Percentiles rank a stretch among this genome's conserved stretches.
Evolutionary conservation across 768 basidiomycete genomes (phyloP).

Genomic region (Boletus reticulatus): DNA sequence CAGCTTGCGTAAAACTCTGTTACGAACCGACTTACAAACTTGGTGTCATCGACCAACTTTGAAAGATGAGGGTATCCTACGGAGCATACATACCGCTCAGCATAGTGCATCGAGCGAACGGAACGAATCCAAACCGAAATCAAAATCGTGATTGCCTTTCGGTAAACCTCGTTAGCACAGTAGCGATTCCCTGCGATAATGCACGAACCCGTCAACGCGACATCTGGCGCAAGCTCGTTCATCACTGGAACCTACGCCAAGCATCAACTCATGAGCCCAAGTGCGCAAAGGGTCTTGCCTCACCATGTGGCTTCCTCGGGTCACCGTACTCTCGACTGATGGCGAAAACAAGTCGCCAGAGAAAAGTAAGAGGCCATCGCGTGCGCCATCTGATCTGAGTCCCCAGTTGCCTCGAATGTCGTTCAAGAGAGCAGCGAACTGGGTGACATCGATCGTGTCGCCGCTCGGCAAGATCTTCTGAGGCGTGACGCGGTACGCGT

Average conservation of each 20-base stretch:
- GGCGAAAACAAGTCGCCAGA: constrained; percentile 91
- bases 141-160: constrained; percentile 90
- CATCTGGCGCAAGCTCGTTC: constrained; percentile 77
- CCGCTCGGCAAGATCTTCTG: constrained; percentile 58
- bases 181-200: background rate
- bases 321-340: constrained; percentile 82
- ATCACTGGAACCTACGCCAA: constrained; percentile 74
- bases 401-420: constrained; percentile 60
- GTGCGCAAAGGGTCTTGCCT: constrained; percentile 8
- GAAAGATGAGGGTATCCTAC: constrained; percentile 63
- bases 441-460: constrained; percentile 81
- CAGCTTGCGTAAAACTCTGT: background rate
- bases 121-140: constrained; percentile 56
- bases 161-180: constrained; percentile 7
- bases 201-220: constrained; percentile 70
- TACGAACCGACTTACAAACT: constrained; percentile 53
- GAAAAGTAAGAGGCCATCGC: constrained; percentile 79
- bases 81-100: background rate
- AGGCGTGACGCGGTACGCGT: constrained; percentile 77
- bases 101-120: background rate
- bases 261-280: background rate
- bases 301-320: constrained; percentile 91
- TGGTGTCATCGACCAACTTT: constrained; percentile 67
- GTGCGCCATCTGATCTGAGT: constrained; percentile 42
- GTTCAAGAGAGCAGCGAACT: constrained; percentile 74